Conservation (phyloP, 2,329 filamentous ascomycete species). For the Dactylonectria estremocensis region DNA sequence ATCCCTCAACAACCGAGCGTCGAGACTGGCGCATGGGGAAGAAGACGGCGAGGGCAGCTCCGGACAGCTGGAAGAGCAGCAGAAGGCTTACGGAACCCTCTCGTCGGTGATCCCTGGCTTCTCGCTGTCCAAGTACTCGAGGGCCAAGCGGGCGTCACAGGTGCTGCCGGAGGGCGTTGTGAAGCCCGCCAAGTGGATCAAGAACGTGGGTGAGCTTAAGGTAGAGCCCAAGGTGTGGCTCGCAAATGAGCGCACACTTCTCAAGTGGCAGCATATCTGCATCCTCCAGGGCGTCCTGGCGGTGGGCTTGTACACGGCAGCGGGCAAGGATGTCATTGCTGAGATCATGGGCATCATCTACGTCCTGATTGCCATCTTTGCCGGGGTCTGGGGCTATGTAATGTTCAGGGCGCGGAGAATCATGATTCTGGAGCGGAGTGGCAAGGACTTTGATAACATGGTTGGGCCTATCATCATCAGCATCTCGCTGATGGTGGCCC, state of each 20-base stretch:
- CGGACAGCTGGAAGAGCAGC: slow-evolving; percentile 55
- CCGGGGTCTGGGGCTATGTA: slow-evolving; percentile 87
- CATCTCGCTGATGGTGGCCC: slow-evolving; percentile 80
- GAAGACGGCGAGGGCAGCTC: slow-evolving; percentile 55
- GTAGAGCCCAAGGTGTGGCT: slow-evolving; percentile 99
- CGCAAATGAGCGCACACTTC: slow-evolving; percentile 96
- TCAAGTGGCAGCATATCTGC: slow-evolving; percentile 98
- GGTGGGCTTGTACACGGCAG: slow-evolving; percentile 90
- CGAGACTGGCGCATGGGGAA: slow-evolving; percentile 44
- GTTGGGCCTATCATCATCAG: slow-evolving; percentile 87
- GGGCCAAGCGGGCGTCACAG: slow-evolving; percentile 64
- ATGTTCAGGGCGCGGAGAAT: slow-evolving; percentile 82
- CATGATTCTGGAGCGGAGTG: slow-evolving; percentile 87
- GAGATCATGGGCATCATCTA: slow-evolving; percentile 84
- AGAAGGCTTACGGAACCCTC: slow-evolving; percentile 68
- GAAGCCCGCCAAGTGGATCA: slow-evolving; percentile 90
- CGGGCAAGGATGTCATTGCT: slow-evolving; percentile 81
- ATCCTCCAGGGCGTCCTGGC: slow-evolving; percentile 89
- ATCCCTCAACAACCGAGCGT: slow-evolving; percentile 41
- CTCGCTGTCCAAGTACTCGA: slow-evolving; percentile 83
- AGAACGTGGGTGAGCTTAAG: slow-evolving; percentile 91
- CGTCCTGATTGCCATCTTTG: slow-evolving; percentile 83
- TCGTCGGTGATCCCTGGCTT: slow-evolving; percentile 85
- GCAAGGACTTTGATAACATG: slow-evolving; percentile 91
- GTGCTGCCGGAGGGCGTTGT: slow-evolving; percentile 88